A percentile compares a stretch with the other conserved stretches of the same genome.
These are phyloP conservation scores for Colletotrichum sp. DNA, from an alignment of 2,329 filamentous ascomycete species.

Conservation along the genomic window DNA sequence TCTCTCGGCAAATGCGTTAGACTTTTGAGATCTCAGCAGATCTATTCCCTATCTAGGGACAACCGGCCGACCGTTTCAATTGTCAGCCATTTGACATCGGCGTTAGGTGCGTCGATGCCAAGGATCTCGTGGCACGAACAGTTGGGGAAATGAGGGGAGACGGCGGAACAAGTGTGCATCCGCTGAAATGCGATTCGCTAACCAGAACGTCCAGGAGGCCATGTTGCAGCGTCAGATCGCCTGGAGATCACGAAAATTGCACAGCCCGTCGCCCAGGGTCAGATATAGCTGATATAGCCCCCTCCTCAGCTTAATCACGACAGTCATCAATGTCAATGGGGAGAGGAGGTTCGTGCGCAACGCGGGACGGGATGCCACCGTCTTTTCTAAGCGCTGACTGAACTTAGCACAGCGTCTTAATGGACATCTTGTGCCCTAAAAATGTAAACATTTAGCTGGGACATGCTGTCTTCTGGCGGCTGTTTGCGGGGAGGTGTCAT, in stretches of 20 bases:
- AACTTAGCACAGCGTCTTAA: neutral
- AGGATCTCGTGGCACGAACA: slow-evolving; percentile 9
- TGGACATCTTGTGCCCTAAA: neutral
- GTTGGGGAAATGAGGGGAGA: slow-evolving; percentile 1
- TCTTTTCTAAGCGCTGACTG: neutral
- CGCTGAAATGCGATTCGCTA: slow-evolving; percentile 10
- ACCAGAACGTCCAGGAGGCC: neutral
- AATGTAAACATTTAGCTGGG: neutral
- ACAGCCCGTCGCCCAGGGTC: neutral
- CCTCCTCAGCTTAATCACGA: neutral
- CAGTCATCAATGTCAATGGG: neutral
- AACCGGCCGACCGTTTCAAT: slow-evolving; percentile 3
- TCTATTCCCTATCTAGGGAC: neutral
- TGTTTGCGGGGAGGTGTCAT: neutral
- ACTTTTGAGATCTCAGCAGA: neutral
- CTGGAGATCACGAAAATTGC: neutral
- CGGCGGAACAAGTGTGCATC: neutral
- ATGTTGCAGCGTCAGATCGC: slow-evolving; percentile 12
- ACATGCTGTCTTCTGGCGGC: neutral
- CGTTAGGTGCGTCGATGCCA: neutral
- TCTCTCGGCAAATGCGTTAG: neutral
- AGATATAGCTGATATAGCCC: neutral
- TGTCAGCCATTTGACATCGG: slow-evolving; percentile 17
- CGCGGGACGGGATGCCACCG: neutral
- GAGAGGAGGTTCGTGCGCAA: neutral